Evolutionary conservation across 441 rosid genomes (phyloP), one percentile per base, ranked within the genome.

Genomic region (Pelargonium australe): DNA sequence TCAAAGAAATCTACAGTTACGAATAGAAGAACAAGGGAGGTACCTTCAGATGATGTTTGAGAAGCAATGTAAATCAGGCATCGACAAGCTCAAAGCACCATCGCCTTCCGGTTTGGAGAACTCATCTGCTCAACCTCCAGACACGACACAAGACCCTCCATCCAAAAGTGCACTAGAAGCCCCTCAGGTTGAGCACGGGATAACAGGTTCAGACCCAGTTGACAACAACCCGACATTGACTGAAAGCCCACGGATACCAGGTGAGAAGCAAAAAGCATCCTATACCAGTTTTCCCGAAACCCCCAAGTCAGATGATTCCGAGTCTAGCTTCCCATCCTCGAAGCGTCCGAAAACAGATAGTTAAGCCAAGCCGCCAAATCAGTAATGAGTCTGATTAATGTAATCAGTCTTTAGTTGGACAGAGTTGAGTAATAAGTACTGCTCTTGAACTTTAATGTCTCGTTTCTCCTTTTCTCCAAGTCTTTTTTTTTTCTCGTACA

Each of bases 1-100:
- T 64, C 97, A 94, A 85, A 85, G 97, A 79, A 94, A 84, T 76
- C 78, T 94, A 72, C 98, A 94, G 84, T 80, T 94, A 76, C 87
- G 88, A 19, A 89, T 93, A 76, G 97, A 93, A 84, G 97, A 93
- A 83, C 96, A 93, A 78, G 98, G 98, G 71, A 88, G 84, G 84
- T 77, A 86, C 82, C 90, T 93, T 68, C 96, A 93, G 75, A 85
- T 82, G 96, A 93, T 93, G 96, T 93, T 93, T 63, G 97, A 93
- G 89, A 89, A 87, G 79, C 98, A 92, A 80, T 75, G 72, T 74
- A 86, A 83, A 74, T 80, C 95, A 0, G 89, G 88, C 69, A 68
- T 77, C n/a, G 79, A 78, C 77, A 81, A 78, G 86, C 78, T 77
- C 63, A 85, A 86, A 79, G 77, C 34, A 5, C 72, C 90, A 45